A percentile compares a stretch with the other conserved stretches of the same genome.
Conservation (phyloP, 2,329 filamentous ascomycete species). For the Colletotrichum sp. region DNA sequence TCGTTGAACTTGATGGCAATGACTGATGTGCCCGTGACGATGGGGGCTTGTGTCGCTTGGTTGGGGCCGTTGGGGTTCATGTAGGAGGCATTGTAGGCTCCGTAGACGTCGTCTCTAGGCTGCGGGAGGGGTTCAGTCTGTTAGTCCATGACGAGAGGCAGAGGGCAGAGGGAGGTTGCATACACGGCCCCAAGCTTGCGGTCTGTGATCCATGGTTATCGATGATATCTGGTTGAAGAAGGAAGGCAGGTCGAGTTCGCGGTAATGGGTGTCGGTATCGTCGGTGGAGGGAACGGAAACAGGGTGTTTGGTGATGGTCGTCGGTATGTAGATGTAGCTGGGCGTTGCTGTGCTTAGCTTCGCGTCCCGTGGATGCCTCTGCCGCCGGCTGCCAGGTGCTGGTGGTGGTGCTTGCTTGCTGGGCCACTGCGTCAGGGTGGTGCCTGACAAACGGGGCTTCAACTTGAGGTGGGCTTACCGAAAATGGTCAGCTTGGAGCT, state of each 20-base stretch:
- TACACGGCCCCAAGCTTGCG: slow-evolving; percentile 76
- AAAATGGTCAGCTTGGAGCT: slow-evolving; percentile 16
- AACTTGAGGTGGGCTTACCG: slow-evolving; percentile 2
- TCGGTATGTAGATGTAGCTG: slow-evolving; percentile 9
- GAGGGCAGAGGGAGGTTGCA: slow-evolving; percentile 33
- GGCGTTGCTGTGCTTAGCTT: slow-evolving; percentile 25
- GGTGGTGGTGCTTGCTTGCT: not conserved
- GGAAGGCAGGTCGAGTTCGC: not conserved
- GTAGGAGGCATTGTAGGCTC: slow-evolving; percentile 87
- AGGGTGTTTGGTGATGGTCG: not conserved
- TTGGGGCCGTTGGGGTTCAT: slow-evolving; percentile 75
- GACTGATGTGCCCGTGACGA: slow-evolving; percentile 96
- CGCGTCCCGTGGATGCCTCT: slow-evolving; percentile 32
- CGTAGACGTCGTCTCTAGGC: slow-evolving; percentile 98
- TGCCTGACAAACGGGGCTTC: slow-evolving; percentile 19
- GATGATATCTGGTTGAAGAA: slow-evolving; percentile 10
- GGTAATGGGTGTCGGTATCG: slow-evolving; percentile 1
- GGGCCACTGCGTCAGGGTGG: slow-evolving; percentile 3
- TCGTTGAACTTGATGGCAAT: slow-evolving; percentile 95
- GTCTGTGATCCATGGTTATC: slow-evolving; percentile 70
- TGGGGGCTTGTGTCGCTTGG: slow-evolving; percentile 88
- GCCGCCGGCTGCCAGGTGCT: not conserved
- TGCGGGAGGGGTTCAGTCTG: slow-evolving; percentile 41
- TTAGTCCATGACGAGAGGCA: slow-evolving; percentile 22
- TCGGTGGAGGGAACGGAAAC: not conserved